Evolutionary conservation across 257 asterid species (phyloP).

Genomic region (Fraxinus quadrangulata): DNA sequence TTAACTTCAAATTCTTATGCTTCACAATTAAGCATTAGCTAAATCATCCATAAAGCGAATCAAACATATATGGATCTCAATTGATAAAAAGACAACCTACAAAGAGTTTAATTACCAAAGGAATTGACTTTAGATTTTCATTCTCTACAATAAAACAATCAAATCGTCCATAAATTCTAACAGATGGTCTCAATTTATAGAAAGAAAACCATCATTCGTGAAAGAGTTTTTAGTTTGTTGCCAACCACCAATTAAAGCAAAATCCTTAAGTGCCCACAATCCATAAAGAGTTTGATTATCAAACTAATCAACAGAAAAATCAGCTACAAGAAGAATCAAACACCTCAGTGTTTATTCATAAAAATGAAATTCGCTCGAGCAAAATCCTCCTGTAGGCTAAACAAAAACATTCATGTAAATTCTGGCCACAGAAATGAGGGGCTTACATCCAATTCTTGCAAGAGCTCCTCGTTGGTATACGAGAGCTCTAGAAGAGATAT

Average conservation of each 20-base stretch:
- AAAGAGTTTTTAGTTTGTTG: background rate
- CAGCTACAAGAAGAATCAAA: background rate
- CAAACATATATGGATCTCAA: background rate
- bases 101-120: background rate
- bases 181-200: background rate
- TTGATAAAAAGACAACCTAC: background rate
- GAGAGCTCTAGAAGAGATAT: background rate
- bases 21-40: background rate
- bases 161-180: background rate
- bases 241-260: background rate
- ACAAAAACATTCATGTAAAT: background rate
- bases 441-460: constrained; percentile 8
- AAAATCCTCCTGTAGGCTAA: background rate
- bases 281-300: background rate
- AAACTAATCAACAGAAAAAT: background rate
- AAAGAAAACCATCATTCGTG: background rate
- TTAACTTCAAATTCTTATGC: background rate
- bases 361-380: background rate
- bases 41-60: background rate
- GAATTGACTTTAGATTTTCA: background rate
- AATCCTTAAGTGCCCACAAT: background rate
- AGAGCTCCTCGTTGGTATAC: background rate
- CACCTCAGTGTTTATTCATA: background rate
- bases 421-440: background rate
- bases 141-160: background rate